phyloP scores from a whole-genome alignment of 2,329 filamentous ascomycete genomes.

The Amauroascus niger region DNA sequence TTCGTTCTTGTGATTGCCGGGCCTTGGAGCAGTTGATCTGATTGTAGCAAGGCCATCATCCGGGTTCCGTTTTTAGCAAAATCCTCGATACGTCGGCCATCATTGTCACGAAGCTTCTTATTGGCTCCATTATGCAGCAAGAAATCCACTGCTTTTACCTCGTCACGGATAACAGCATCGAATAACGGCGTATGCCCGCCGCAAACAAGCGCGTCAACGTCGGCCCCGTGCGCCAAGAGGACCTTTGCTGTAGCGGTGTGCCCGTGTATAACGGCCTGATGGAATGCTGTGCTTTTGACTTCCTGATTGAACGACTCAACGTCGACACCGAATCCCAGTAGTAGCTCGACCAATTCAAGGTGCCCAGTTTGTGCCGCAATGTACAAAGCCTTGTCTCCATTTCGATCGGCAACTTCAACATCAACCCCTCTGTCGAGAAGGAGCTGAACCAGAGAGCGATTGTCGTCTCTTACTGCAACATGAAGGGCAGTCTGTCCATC shows the following conservation, averaged over 20 bases:
- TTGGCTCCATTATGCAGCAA: constrained; percentile 13
- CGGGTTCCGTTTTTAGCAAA: neutral
- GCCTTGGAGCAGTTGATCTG: constrained; percentile 11
- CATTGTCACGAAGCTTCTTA: constrained; percentile 7
- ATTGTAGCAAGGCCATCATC: constrained; percentile 9
- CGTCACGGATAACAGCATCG: constrained; percentile 5
- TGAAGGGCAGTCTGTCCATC: constrained; percentile 20
- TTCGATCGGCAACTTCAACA: constrained; percentile 12
- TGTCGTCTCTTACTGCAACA: constrained; percentile 18
- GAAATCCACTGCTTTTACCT: constrained; percentile 7
- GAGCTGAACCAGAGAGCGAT: constrained; percentile 17
- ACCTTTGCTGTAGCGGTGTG: neutral
- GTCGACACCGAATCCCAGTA: constrained; percentile 19
- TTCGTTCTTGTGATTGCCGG: constrained; percentile 2
- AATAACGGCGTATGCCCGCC: constrained; percentile 3
- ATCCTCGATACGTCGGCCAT: constrained; percentile 8
- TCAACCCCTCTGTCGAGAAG: constrained; percentile 17
- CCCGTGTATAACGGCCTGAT: neutral
- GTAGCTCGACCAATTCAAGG: constrained; percentile 17
- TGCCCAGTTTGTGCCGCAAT: constrained; percentile 18
- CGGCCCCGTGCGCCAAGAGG: neutral
- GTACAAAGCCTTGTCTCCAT: constrained; percentile 20
- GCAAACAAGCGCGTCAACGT: constrained; percentile 3
- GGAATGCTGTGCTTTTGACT: neutral
- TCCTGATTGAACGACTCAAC: constrained; percentile 9